Evolutionary conservation across 2,329 filamentous ascomycete species (phyloP), one percentile per base, ranked within the genome.

Genomic region (Akanthomyces lecanii): DNA sequence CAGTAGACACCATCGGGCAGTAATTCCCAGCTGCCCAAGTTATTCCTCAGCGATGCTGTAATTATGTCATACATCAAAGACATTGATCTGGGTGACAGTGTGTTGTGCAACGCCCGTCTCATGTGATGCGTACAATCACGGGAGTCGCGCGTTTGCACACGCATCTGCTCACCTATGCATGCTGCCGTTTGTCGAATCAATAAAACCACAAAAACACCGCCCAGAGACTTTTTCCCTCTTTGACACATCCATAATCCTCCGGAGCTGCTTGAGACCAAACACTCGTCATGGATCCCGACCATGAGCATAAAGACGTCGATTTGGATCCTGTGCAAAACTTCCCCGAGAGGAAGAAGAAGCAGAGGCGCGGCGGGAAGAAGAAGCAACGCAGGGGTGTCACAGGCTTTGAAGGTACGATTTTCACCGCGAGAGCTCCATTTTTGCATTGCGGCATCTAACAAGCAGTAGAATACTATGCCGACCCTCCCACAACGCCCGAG

Each of bases 401-500:
- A 21, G 56, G 56, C 16, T 59, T 59, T 11, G 56, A 59, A 21
- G 56, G 56, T 44, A 10, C 28, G 3, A 71, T 50, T 12, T 38
- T 25, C 14, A 5, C n/a, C 25, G 12, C 28, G 1, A 45, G 6
- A 18, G 16, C 25, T 10, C 3, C 47, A 1, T 25, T 23, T 4
- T 28, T 18, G 25, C 4, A 1, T 48, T 25, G 4, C 5, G 12
- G 12, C 33, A 3, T 36, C 40, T 56, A 33, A 56, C 11, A 16
- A 6, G 3, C 2, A 14, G 45, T 44, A 84, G 88, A 92, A 65
- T 91, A 86, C 73, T 95, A 85, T 71, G 87, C 89, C 14, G 94
- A 98, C 73, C 82, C 88, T 1, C 92, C 92, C 0, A 77, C 96
- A 65, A 93, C 89, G 0, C 86, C 88, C 0, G 81, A 80, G 0